A percentile compares a stretch with the other conserved stretches of the same genome.
These are phyloP conservation scores for Geotrichum klebahnii DNA, from an alignment of 1,139 yeast genomes.

Conservation along the genomic window DNA sequence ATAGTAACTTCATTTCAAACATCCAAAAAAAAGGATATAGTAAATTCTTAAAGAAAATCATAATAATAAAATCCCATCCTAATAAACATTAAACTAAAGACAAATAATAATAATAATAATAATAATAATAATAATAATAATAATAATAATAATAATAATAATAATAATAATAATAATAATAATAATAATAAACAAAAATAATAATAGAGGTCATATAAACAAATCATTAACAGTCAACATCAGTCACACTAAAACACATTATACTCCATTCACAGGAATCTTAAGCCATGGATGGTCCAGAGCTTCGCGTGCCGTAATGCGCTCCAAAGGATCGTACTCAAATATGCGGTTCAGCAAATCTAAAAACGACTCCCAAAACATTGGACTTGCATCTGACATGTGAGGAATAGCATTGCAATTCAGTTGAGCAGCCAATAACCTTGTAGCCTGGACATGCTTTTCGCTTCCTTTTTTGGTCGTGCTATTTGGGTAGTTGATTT, in stretches of 20 bases:
- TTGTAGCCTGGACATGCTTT: slow-evolving; percentile 48
- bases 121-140: too few relatives aligned
- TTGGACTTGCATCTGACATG: slow-evolving; percentile 19
- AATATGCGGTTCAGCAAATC: slow-evolving; percentile 71
- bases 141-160: too few relatives aligned
- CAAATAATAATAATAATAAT: too few relatives aligned
- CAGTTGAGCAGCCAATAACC: slow-evolving; percentile 48
- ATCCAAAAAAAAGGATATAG: too few relatives aligned
- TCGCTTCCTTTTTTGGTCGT: slow-evolving; percentile 47
- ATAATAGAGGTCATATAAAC: too few relatives aligned
- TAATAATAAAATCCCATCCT: too few relatives aligned
- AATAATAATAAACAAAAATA: too few relatives aligned
- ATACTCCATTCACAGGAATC: background rate
- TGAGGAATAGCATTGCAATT: slow-evolving; percentile 26
- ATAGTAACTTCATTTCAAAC: too few relatives aligned
- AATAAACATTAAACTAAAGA: too few relatives aligned
- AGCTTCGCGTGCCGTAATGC: slow-evolving; percentile 75
- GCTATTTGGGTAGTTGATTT: slow-evolving; percentile 38
- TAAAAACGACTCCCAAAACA: slow-evolving; percentile 43
- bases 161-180: too few relatives aligned
- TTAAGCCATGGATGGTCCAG: slow-evolving; percentile 61
- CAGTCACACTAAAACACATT: background rate
- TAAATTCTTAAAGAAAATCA: too few relatives aligned
- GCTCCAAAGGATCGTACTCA: slow-evolving; percentile 68
- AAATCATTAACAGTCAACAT: too few relatives aligned